Base-by-base conservation (phyloP, 2,329 filamentous ascomycete genomes). In the Fusarium temperatum region DNA sequence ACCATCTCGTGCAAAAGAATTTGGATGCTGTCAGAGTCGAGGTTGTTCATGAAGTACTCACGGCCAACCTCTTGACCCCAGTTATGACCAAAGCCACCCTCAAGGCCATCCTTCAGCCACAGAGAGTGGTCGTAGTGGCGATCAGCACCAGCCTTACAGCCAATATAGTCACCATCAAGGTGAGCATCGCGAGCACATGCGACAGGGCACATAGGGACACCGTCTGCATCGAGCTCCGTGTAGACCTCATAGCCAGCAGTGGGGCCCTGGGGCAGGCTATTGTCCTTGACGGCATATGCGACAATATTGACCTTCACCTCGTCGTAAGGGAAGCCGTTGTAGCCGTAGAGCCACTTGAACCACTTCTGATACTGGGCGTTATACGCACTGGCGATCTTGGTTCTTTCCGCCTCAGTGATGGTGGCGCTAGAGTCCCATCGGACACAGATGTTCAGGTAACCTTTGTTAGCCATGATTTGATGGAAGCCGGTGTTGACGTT, bases 1-100 rank as follows among this genome's bases (percentile, higher is more conserved):
- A 70, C 84, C 65, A 84, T 82, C 73, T 86, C 85, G 67, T 87
- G 84, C 20, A 85, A 80, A 13, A 85, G 80, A 54, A 87, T 86
- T 66, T 86, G 84, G 15, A 85, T 80, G 67, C 81, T 83, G 1
- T 81, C 81, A 12, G 77, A 65, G 26, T 81, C 78, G 6, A 87
- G 63, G 32, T 80, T 80, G 17, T 80, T 64, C 77, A 87, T 78
- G 73, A 86, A 84, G 73, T 86, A 85, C 70, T 85, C 84, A 14
- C 79, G 79, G 9, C 81, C 84, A 53, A 86, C 77, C n/a, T 83
- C 77, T 73, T 86, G 83, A 30, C 84, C 84, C 84, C 85, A 86
- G 69, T 85, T 83, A 45, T 83, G 84, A 35, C 85, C 85, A 9
- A 81, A 82, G 42, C 85, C 84, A 39, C 85, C 85, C 3, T 74